phyloP scores from a whole-genome alignment of 192 early-diverging fungal species.

The Coemansia sp. region DNA sequence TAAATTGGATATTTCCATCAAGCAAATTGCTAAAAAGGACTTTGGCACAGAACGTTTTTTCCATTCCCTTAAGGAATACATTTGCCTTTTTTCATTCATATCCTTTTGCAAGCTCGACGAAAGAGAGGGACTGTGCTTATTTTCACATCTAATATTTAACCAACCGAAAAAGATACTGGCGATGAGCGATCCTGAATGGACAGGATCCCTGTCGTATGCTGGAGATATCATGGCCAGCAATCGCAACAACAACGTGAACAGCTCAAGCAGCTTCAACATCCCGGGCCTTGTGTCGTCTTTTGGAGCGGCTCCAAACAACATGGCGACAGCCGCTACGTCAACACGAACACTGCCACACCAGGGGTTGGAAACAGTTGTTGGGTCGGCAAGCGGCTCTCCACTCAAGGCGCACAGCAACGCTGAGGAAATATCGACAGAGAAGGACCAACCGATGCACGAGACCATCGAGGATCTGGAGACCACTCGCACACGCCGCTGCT shows the following conservation, averaged over 20 bases:
- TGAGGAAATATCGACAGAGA: constrained; percentile 13
- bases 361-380: constrained; percentile 4
- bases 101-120: background rate
- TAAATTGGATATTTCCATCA: background rate
- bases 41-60: background rate
- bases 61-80: background rate
- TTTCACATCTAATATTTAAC: constrained; percentile 8
- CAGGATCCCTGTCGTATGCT: constrained; percentile 38
- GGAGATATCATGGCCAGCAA: constrained; percentile 40
- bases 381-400: constrained; percentile 11
- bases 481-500: constrained; percentile 31
- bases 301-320: background rate
- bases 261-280: background rate
- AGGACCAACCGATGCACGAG: constrained; percentile 31
- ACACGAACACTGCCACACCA: constrained; percentile 30
- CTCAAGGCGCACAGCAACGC: constrained; percentile 34
- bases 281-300: background rate
- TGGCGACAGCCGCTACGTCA: constrained; percentile 14
- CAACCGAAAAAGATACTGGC: background rate
- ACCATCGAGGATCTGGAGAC: constrained; percentile 44
- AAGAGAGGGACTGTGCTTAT: background rate
- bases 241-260: constrained; percentile 14
- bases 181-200: constrained; percentile 44
- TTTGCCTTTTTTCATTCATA: background rate
- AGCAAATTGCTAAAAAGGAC: background rate